A percentile compares a stretch with the other conserved stretches of the same genome.
Conservation (phyloP, 805 yeast genomes). For the Candida argentea region DNA sequence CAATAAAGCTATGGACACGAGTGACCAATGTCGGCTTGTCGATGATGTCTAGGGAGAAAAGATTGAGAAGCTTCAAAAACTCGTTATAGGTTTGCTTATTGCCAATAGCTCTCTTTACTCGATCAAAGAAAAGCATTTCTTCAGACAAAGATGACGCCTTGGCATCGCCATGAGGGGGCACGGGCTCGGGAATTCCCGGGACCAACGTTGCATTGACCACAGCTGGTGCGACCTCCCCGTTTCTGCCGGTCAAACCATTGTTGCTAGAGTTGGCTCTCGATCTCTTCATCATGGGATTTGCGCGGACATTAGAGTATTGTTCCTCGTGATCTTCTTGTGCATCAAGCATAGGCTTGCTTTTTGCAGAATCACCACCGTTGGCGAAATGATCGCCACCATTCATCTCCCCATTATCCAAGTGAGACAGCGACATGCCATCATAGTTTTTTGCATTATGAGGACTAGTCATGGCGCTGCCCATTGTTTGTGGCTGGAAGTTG, state of each 20-base stretch:
- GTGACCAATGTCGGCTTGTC: conserved; percentile 75
- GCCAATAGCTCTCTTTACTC: conserved; percentile 78
- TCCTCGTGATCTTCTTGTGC: conserved; percentile 33
- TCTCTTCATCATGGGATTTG: conserved; percentile 14
- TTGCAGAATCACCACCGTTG: conserved; percentile 1
- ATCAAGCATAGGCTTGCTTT: conserved; percentile 17
- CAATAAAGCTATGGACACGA: conserved; percentile 78
- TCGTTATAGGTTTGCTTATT: conserved; percentile 88
- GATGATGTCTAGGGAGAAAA: conserved; percentile 84
- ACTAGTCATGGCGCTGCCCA: conserved; percentile 12
- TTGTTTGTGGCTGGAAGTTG: conserved; percentile 70
- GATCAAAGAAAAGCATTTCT: conserved; percentile 85
- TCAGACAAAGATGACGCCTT: conserved; percentile 59
- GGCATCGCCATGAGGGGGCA: conserved; percentile 34
- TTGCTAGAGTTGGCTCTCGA: conserved; percentile 7
- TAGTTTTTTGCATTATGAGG: conserved; percentile 14
- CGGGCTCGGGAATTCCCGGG: conserved; percentile 82
- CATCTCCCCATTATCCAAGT: too few species aligned
- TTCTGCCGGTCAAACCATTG: conserved; percentile 4
- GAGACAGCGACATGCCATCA: conserved; percentile 8
- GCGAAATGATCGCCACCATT: too few species aligned
- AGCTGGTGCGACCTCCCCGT: conserved; percentile 27
- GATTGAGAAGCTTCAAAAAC: conserved; percentile 77
- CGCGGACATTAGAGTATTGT: conserved; percentile 39
- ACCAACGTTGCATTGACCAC: conserved; percentile 53